Base-by-base conservation (phyloP, 2,329 filamentous ascomycete genomes). In the Ampelomyces quisqualis region DNA sequence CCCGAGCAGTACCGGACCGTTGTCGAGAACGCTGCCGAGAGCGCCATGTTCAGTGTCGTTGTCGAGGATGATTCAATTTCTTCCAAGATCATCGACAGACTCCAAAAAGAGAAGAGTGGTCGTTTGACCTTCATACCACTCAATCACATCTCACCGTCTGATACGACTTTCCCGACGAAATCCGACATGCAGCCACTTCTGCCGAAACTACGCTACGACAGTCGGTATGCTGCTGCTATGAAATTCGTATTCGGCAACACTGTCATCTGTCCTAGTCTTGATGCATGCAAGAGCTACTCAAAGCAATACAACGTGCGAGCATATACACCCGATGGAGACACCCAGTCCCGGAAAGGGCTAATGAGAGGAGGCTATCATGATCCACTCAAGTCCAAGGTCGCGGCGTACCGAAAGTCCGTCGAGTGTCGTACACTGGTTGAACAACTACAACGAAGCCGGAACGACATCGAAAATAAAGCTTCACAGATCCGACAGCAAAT, bases 341-440 rank as follows among this genome's bases (percentile, higher is more conserved):
- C 88, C 21, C 90, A 90, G 1, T 94, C 96, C 71, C 95, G 94
- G 72, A 86, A 91, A 56, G 93, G 93, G 70, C 91, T 90, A 10
- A 82, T 98, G 74, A 96, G 90, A 34, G 93, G 93, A 75, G 93
- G 93, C 57, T 98, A 86, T 63, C 86, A 95, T 49, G 93, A 98
- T 62, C 81, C 86, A 8, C 81, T 86, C 22, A 85, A 84, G 53
- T 97, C 91, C 1, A 85, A 91, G 15, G 77, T 97, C n/a, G 85
- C 91, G 57, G 89, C 86, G 19, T 85, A 95, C 20, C 84, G 85
- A 45, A 77, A 81, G 4, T 81, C 91, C 21, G 81, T 83, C 40
- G 84, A 82, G 57, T 88, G 86, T 76, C 82, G 90, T 23, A 78
- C 83, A 35, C 83, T 88, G 59, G 86, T 81, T 51, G 89, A 95